Base-by-base conservation (phyloP, 352 stramenopile genomes). In the Elongisporangium senticosum region DNA sequence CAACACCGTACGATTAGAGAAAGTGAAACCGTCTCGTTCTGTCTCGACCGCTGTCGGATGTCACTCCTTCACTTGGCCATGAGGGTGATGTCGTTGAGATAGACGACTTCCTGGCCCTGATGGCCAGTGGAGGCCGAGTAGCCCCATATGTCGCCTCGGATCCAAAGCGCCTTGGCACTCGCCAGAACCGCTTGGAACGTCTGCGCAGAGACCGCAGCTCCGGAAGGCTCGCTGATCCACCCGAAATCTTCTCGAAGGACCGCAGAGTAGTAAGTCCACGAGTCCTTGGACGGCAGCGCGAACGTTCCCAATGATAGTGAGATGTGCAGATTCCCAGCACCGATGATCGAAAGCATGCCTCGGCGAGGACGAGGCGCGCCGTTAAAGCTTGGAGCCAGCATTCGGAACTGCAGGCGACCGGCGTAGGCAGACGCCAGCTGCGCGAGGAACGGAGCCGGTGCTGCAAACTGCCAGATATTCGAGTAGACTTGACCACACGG, bases 191-290 rank as follows among this genome's bases (percentile, higher is more conserved):
- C 21, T 40, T 72, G 26, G 28, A 90, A 86, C 20, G 71, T 58
- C 0, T 22, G 53, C 0, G 62, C 52, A 43, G 66, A 55, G 3
- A 84, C n/a, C 15, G 67, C 8, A 6, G 39, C 37, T 4, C 79
- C 82, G 2, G 59, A 56, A 0, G 82, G 82, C 49, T 92, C 82
- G 3, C 64, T 60, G 55, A 92, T 77, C 82, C 79, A 92, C 0
- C 73, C 82, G 58, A 90, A 92, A 64, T 92, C 82, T 64, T 92
- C 79, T 1, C 82, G 77, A 15, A 92, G 60, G 3, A 92, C 60
- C 0, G 74, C 72, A 7, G 75, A 86, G 61, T 90, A 89, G 50
- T 70, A 75, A 2, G 77, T 87, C 82, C 82, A 92, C 4, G 49
- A 24, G n/a, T 61, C 72, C 0, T 59, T 48, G 1, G 20, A 59